Conservation (phyloP, 2,329 filamentous ascomycete species). For the Graphilbum sp. region DNA sequence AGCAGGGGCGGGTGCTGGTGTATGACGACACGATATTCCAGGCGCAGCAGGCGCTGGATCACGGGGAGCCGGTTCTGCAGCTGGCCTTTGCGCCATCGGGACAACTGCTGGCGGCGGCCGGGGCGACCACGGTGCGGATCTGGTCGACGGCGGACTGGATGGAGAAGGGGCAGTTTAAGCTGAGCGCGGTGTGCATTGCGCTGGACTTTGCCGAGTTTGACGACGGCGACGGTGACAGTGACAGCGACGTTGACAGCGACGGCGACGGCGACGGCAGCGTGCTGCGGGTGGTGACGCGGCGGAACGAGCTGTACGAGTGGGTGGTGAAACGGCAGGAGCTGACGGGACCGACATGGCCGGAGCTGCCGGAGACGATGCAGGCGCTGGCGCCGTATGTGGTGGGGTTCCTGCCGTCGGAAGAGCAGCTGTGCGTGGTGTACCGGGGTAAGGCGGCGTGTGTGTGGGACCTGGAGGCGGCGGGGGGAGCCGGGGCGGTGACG, state of each 20-base stretch:
- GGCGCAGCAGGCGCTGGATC: conserved; percentile 6
- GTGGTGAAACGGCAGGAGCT: conserved; percentile 3
- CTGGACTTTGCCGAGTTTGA: conserved; percentile 7
- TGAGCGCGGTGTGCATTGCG: conserved; percentile 5
- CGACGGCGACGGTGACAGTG: too few relatives aligned
- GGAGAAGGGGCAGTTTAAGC: not conserved
- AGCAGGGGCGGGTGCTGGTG: conserved; percentile 5
- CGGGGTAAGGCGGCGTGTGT: conserved; percentile 12
- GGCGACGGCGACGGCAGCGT: conserved; percentile 6
- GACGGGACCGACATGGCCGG: too few relatives aligned
- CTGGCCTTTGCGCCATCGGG: conserved; percentile 9
- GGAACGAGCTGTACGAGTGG: conserved; percentile 10
- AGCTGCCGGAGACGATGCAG: too few relatives aligned
- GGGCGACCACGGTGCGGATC: conserved; percentile 5
- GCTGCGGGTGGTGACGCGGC: conserved; percentile 7
- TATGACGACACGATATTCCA: conserved; percentile 11
- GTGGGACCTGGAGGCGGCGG: conserved; percentile 11
- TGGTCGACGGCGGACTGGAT: conserved; percentile 7
- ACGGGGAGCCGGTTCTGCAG: conserved; percentile 10
- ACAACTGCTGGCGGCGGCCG: conserved; percentile 6
- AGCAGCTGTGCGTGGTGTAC: conserved; percentile 14
- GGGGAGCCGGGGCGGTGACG: conserved; percentile 8
- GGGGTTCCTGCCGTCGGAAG: conserved; percentile 5
- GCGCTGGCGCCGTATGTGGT: not conserved
- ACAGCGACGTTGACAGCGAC: too few relatives aligned